Percentiles rank a stretch among this genome's conserved stretches.
phyloP scores from a whole-genome alignment of 768 basidiomycete species.

The Rhodotorula taiwanensis region DNA sequence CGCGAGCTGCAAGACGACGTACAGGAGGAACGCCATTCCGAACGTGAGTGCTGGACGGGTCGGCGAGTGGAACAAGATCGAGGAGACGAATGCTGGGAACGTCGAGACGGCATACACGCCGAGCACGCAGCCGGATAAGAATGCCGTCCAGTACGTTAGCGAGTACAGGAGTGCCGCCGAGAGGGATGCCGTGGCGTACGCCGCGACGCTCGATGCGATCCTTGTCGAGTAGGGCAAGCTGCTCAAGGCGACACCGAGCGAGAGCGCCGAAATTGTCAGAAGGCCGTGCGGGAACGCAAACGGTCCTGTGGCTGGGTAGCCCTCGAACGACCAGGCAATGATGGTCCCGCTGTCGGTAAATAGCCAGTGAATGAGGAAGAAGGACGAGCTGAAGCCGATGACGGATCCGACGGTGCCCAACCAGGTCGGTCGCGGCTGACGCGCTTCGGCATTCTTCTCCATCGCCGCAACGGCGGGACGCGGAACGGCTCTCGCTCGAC shows the following conservation, averaged over 20 bases:
- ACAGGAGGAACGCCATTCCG: conserved; percentile 15
- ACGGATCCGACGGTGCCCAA: not conserved
- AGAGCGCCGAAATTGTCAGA: conserved; percentile 9
- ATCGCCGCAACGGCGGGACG: no score
- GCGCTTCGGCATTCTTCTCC: not conserved
- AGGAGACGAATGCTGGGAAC: conserved; percentile 18
- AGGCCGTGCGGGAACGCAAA: conserved; percentile 23
- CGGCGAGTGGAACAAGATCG: not conserved
- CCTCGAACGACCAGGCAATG: conserved; percentile 26
- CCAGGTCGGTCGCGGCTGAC: not conserved
- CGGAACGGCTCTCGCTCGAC: no score
- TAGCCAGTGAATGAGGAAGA: conserved; percentile 31
- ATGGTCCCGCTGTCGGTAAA: conserved; percentile 32
- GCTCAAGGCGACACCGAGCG: not conserved
- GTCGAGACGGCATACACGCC: conserved; percentile 8
- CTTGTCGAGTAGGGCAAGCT: not conserved
- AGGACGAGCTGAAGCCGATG: conserved; percentile 22
- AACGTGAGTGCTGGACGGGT: not conserved
- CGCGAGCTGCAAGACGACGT: conserved; percentile 22
- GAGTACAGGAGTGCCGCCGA: conserved; percentile 2
- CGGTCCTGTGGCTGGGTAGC: conserved; percentile 21
- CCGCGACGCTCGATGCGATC: not conserved
- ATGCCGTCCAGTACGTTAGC: conserved; percentile 8
- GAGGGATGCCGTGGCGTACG: not conserved
- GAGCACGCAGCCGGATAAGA: conserved; percentile 19